phyloP scores from a whole-genome alignment of 441 rosid genomes.

The Biscutella laevigata region DNA sequence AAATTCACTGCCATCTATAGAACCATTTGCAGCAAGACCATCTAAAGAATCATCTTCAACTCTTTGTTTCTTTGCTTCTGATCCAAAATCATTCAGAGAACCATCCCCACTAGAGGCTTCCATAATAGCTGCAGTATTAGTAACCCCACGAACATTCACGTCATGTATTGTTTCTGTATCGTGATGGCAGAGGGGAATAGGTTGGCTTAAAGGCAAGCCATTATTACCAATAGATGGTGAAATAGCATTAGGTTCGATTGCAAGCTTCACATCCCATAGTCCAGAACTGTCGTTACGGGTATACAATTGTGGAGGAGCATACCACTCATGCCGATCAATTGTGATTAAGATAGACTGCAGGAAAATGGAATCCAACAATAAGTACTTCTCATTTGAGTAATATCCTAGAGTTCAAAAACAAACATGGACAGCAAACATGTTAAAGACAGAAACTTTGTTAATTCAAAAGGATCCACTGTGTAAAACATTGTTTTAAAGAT shows the following conservation, averaged over 20 bases:
- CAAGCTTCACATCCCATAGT: slow-evolving; percentile 69
- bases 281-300: slow-evolving; percentile 87
- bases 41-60: slow-evolving; percentile 44
- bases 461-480: neutral
- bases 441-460: neutral
- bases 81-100: slow-evolving; percentile 42
- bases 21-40: slow-evolving; percentile 39
- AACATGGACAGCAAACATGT: slow-evolving; percentile 8
- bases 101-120: slow-evolving; percentile 45
- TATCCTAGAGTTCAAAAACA: slow-evolving; percentile 3
- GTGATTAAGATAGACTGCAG: slow-evolving; percentile 86
- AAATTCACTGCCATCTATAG: slow-evolving; percentile 38
- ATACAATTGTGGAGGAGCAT: slow-evolving; percentile 81
- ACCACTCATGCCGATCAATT: slow-evolving; percentile 95
- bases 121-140: slow-evolving; percentile 45
- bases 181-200: slow-evolving; percentile 31
- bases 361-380: slow-evolving; percentile 21
- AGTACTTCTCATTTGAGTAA: slow-evolving; percentile 14
- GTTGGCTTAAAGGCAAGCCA: slow-evolving; percentile 23
- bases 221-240: slow-evolving; percentile 31
- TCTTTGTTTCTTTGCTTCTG: slow-evolving; percentile 56
- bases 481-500: neutral
- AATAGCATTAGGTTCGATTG: slow-evolving; percentile 35
- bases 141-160: slow-evolving; percentile 37
- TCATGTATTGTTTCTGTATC: slow-evolving; percentile 40